phyloP scores from a whole-genome alignment of 1,284 basidiomycete species.

The Irpex sp. region DNA sequence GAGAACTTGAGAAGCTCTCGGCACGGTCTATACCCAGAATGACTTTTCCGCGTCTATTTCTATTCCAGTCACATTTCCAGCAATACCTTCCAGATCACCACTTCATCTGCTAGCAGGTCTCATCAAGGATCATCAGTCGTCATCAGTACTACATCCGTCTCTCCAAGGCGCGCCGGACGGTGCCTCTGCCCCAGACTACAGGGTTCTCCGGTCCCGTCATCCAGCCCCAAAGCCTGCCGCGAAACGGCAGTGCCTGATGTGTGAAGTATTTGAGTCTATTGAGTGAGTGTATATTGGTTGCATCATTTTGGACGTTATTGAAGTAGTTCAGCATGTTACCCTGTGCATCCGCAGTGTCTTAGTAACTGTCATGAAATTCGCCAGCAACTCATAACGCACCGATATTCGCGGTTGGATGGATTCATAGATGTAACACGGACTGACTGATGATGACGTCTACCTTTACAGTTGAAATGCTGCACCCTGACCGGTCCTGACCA shows the following conservation, averaged over 20 bases:
- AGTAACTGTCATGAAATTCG: neutral
- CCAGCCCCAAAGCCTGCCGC: neutral
- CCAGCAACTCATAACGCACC: neutral
- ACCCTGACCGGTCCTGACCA: neutral
- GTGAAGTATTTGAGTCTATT: neutral
- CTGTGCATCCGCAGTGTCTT: neutral
- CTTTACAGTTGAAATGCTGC: neutral
- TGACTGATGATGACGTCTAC: neutral
- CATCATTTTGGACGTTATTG: neutral
- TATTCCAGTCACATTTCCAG: neutral
- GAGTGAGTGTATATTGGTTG: neutral
- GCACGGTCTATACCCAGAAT: neutral
- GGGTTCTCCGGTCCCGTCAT: neutral
- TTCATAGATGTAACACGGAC: neutral
- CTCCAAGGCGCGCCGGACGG: neutral
- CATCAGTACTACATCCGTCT: neutral
- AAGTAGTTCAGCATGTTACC: neutral
- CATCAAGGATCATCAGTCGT: conserved; percentile 1
- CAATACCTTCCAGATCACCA: neutral
- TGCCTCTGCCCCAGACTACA: neutral
- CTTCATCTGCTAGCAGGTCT: neutral
- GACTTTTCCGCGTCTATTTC: neutral
- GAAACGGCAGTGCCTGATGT: neutral
- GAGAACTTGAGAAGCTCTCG: neutral
- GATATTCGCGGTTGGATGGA: neutral